A percentile compares a stretch with the other conserved stretches of the same genome.
These are phyloP conservation scores for Calonectria multiphialidica DNA, from an alignment of 2,329 filamentous ascomycete species.

Conservation along the genomic window DNA sequence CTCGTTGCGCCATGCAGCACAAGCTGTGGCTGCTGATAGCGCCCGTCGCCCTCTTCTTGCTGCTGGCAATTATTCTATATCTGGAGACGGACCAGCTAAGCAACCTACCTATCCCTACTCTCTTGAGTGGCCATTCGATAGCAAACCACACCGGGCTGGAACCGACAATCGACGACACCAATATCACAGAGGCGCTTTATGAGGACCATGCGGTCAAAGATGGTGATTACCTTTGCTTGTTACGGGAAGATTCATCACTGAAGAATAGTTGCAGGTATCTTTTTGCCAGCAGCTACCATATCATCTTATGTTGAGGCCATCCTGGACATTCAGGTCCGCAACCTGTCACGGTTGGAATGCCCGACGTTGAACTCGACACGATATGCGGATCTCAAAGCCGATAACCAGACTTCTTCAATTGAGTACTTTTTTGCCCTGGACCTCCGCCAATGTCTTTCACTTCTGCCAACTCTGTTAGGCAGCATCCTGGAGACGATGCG, in stretches of 20 bases:
- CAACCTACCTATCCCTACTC: background rate
- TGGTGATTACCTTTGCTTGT: background rate
- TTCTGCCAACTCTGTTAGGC: conserved; percentile 65
- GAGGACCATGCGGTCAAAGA: background rate
- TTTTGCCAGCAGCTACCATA: conserved; percentile 18
- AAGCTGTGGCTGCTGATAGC: conserved; percentile 12
- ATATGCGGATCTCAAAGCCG: conserved; percentile 39
- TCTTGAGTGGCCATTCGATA: background rate
- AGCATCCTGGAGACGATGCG: conserved; percentile 62
- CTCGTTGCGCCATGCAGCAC: conserved; percentile 3
- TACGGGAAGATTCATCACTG: conserved; percentile 46
- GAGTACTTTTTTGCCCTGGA: conserved; percentile 68
- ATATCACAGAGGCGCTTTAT: background rate
- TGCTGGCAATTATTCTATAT: conserved; percentile 14
- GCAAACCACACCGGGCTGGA: background rate
- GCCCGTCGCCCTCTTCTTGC: conserved; percentile 6
- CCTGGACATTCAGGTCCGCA: conserved; percentile 42
- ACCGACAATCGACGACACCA: background rate
- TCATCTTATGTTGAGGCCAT: conserved; percentile 47
- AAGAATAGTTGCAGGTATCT: conserved; percentile 41
- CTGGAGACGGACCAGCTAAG: conserved; percentile 2
- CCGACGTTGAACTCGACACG: conserved; percentile 36
- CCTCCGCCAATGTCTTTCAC: conserved; percentile 56
- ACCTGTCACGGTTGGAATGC: conserved; percentile 44
- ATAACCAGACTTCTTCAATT: background rate